Evolutionary conservation across 345 rosid species (phyloP), one percentile per base, ranked within the genome.

Genomic region (Toxicodendron radicans): DNA sequence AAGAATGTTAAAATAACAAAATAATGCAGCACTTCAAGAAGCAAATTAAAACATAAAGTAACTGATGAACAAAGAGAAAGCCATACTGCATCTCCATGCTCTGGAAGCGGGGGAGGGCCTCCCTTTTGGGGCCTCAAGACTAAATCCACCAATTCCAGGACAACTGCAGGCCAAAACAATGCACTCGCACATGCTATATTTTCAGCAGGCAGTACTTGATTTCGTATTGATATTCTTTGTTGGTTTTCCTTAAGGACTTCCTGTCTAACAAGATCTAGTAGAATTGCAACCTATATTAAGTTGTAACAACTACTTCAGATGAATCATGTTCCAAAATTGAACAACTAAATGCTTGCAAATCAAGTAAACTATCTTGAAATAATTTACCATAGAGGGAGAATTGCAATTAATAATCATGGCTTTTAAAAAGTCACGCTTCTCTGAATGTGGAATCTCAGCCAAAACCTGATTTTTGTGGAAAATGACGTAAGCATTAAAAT

Each of bases 81-180:
- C 10, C 24, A 66, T 79, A 93, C 99, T 80, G 87, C 88, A 79
- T 95, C 99, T 27, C 89, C 81, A 66, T 86, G 82, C 62, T 93
- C 96, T 0, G 94, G 98, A 83, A 93, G 86, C 72, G 77, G 66
- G 23, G 98, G 96, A 77, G 96, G 97, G 68, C 98, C 97, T 53
- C 99, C 97, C 43, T 72, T 75, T 24, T 89, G 79, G 82, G 98
- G 98, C 81, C 81, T 83, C 82, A 95, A 85, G 78, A 93, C 87
- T 45, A 83, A 52, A 84, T 89, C 94, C 71, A 93, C 87, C 62
- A 95, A 78, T 81, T 95, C 90, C 48, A 87, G 84, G 80, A 85
- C 85, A 81, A 75, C 64, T 38, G 83, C 66, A 60, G 68, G 79
- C 92, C 89, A 85, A 48, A 77, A 73, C 32, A 83, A 75, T 53